phyloP scores from a whole-genome alignment of 306 rosid species.

The Quercus variabilis region DNA sequence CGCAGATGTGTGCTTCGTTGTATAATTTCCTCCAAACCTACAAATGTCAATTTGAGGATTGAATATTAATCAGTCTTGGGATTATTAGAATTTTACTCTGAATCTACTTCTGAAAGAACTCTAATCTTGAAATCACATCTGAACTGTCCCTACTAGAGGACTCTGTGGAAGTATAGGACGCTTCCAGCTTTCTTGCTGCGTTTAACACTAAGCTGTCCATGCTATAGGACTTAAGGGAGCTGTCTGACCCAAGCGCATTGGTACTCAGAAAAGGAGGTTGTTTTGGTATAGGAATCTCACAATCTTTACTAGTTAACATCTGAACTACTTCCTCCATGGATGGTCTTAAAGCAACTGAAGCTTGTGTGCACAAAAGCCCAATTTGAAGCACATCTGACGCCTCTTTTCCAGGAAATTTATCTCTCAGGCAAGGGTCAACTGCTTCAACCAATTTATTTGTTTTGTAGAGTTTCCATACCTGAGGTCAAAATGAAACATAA shows the following conservation, averaged over 20 bases:
- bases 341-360: slow-evolving; percentile 66
- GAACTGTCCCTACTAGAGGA: slow-evolving; percentile 37
- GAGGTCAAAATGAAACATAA: slow-evolving; percentile 13
- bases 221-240: slow-evolving; percentile 43
- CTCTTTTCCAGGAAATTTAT: slow-evolving; percentile 45
- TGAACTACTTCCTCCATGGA: slow-evolving; percentile 54
- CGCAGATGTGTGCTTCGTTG: background rate
- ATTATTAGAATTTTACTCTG: slow-evolving; percentile 12
- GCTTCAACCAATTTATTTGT: slow-evolving; percentile 44
- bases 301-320: slow-evolving; percentile 46
- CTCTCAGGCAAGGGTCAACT: slow-evolving; percentile 53
- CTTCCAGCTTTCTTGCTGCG: slow-evolving; percentile 42
- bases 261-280: slow-evolving; percentile 78
- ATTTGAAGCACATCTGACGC: slow-evolving; percentile 53
- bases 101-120: slow-evolving; percentile 8
- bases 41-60: background rate
- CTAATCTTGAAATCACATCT: slow-evolving; percentile 38
- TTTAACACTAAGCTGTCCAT: slow-evolving; percentile 43
- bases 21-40: background rate
- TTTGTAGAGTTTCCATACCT: slow-evolving; percentile 70
- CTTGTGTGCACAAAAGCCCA: slow-evolving; percentile 81
- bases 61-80: background rate
- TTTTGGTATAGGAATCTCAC: slow-evolving; percentile 44
- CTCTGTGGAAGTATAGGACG: slow-evolving; percentile 40
- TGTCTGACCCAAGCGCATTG: slow-evolving; percentile 31